Evolutionary conservation across 768 basidiomycete species (phyloP).

Genomic region (Trametes meyenii): DNA sequence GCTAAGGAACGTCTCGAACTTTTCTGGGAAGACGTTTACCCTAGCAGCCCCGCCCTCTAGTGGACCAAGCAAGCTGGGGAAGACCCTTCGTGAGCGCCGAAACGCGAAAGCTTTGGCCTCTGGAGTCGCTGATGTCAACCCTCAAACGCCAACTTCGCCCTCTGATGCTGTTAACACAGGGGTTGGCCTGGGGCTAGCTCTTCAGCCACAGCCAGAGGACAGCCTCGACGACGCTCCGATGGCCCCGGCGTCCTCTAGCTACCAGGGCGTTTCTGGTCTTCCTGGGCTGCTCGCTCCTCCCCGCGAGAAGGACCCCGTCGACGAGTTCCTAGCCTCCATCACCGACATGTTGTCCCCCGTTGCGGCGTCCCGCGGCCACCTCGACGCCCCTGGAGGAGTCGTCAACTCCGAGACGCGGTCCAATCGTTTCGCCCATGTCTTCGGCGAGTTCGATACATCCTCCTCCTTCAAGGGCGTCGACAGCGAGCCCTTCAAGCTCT

Average conservation of each 20-base stretch:
- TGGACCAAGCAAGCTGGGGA: background rate
- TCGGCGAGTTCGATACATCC: constrained; percentile 6
- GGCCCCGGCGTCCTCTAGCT: background rate
- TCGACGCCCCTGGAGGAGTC: background rate
- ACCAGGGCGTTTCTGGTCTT: background rate
- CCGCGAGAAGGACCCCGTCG: background rate
- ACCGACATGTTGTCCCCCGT: background rate
- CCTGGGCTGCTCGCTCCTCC: background rate
- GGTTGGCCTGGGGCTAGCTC: constrained; percentile 7
- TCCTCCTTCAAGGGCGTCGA: constrained; percentile 5
- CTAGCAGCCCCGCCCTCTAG: background rate
- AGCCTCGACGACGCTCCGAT: constrained; percentile 1
- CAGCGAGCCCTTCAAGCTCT: constrained; percentile 5
- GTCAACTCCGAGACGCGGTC: background rate
- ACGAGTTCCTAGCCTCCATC: background rate
- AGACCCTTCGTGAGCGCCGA: background rate
- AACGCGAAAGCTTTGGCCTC: background rate
- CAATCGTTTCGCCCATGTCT: background rate
- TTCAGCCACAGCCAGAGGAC: background rate
- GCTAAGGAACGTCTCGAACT: constrained; percentile 6
- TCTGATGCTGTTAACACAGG: background rate
- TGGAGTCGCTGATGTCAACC: no score
- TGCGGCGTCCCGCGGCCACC: background rate
- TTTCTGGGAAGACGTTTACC: constrained; percentile 12
- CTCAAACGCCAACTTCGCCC: no score